A percentile compares a stretch with the other conserved stretches of the same genome.
phyloP scores from a whole-genome alignment of 805 yeast species.

The Suhomyces canberraensis region DNA sequence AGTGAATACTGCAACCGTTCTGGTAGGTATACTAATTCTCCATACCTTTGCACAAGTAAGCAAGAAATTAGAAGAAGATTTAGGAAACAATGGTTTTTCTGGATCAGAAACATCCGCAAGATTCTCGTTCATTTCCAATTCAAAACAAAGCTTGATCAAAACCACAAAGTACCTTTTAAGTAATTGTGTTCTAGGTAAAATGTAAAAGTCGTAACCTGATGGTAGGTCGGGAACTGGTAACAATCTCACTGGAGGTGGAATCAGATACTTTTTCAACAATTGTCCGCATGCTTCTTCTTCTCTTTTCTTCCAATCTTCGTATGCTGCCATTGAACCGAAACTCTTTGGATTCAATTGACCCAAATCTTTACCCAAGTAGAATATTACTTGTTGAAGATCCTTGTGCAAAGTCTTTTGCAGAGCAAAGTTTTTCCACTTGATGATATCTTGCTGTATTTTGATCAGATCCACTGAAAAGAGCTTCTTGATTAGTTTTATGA shows the following conservation, averaged over 20 bases:
- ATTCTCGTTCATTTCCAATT: constrained; percentile 25
- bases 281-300: constrained; percentile 22
- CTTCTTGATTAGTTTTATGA: constrained; percentile 37
- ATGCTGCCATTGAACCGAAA: constrained; percentile 22
- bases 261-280: constrained; percentile 26
- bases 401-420: constrained; percentile 38
- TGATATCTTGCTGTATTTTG: constrained; percentile 54
- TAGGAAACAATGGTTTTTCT: constrained; percentile 30
- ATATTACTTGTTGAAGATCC: constrained; percentile 32
- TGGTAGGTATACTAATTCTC: constrained; percentile 52
- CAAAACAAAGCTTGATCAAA: constrained; percentile 43
- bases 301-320: constrained; percentile 31
- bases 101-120: constrained; percentile 6
- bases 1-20: constrained; percentile 48
- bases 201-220: constrained; percentile 34
- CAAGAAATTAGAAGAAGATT: constrained; percentile 43
- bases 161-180: constrained; percentile 39
- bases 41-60: constrained; percentile 50
- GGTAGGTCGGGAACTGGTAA: constrained; percentile 32
- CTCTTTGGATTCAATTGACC: constrained; percentile 34
- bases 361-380: constrained; percentile 35
- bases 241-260: constrained; percentile 31
- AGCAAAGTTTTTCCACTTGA: constrained; percentile 37
- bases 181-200: constrained; percentile 30
- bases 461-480: constrained; percentile 49